Percentiles rank a stretch among this genome's conserved stretches.
Evolutionary conservation across 169 alveolate species (phyloP).

Genomic region (Perkinsus marinus): DNA sequence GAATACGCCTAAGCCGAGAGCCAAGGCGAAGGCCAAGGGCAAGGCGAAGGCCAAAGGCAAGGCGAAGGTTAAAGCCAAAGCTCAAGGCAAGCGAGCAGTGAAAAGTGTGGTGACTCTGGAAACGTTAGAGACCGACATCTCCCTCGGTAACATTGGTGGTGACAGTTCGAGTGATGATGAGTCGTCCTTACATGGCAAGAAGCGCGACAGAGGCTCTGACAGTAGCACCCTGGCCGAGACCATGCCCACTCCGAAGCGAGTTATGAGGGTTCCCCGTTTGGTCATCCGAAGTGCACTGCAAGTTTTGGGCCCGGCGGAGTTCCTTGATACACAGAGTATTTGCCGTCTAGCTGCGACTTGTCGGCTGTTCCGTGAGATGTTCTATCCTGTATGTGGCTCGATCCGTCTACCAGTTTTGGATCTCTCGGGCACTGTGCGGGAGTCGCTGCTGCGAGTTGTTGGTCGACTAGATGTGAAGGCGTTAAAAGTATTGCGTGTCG

Average conservation of each 20-base stretch:
- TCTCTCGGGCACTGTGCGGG: background rate
- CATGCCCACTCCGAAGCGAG: background rate
- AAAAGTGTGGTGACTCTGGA: background rate
- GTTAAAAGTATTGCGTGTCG: background rate
- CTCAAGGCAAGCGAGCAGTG: background rate
- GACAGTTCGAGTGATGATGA: background rate
- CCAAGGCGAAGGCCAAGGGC: background rate
- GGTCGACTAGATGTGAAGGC: background rate
- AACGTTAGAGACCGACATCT: background rate
- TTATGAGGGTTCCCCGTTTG: background rate
- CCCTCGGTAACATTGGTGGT: background rate
- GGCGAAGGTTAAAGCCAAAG: background rate
- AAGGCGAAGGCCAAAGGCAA: background rate
- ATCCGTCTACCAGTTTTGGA: background rate
- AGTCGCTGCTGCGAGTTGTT: background rate
- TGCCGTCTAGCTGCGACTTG: background rate
- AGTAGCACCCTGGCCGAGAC: background rate
- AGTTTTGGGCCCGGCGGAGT: background rate
- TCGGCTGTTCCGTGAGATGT: background rate
- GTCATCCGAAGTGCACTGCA: background rate
- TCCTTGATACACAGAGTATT: background rate
- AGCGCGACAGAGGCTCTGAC: background rate
- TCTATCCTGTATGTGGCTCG: background rate
- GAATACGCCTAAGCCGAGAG: background rate
- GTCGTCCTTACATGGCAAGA: background rate